Evolutionary conservation across 768 basidiomycete species (phyloP), one percentile per base, ranked within the genome.

Genomic region (Pisolithus orientalis): DNA sequence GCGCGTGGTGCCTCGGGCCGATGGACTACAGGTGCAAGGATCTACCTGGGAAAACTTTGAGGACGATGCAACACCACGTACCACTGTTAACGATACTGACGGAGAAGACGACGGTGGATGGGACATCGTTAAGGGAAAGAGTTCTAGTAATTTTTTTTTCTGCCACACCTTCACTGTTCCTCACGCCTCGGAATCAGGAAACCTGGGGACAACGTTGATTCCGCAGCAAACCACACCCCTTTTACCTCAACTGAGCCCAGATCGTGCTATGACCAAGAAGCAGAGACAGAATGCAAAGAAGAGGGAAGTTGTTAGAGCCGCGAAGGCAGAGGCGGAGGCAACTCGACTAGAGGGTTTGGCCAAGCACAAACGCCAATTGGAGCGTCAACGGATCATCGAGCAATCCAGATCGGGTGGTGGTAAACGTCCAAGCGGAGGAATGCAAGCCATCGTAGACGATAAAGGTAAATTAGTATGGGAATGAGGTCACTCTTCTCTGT

Each of bases 1-100:
- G 73, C 86, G 85, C 24, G 76, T 89, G 4, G 75, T 75, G 56
- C 81, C 84, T 14, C 67, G 60, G 9, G 67, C 80, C n/a, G 74
- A 75, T 51, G 82, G 84, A 50, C 72, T 74, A 39, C 83, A 85
- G 14, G 81, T 79, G 7, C 66, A 72, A 6, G 86, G 87, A 0
- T 85, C 84, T 63, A 80, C 85, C 0, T 87, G 84, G 87, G 82
- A 70, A 0, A 87, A 90, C 70, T 89, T 89, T 60, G 88, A 89
- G 52, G 84, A 88, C 48, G 80, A 80, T 21, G 65, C 78, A 47
- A 61, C 61, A 16, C 68, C 62, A 0, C 58, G 57, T 32, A 63
- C 67, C 38, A 75, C 68, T 10, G 75, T 73, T n/a, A 76, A 76
- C 46, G 83, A 82, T 42, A 81, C 79, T 5, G 85, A 82, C 53